These are phyloP conservation scores for Circinella umbellata DNA, from an alignment of 371 early-diverging fungal species.

Conservation along the genomic window DNA sequence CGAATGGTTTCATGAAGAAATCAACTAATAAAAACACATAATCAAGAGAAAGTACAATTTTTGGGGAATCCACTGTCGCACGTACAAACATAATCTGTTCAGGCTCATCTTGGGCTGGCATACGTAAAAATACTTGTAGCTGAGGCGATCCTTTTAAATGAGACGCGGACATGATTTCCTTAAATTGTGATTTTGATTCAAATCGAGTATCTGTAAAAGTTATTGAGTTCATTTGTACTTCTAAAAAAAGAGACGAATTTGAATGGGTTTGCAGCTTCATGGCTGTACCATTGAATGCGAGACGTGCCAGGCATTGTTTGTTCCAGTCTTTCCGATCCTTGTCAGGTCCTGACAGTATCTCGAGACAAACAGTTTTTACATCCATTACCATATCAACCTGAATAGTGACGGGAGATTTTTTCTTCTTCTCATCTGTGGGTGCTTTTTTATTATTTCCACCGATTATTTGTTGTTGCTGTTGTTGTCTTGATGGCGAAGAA, in stretches of 20 bases:
- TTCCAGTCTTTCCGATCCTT: conserved; percentile 24
- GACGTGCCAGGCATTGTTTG: conserved; percentile 44
- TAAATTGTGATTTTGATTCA: conserved; percentile 76
- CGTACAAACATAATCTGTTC: conserved; percentile 48
- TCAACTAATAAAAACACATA: conserved; percentile 75
- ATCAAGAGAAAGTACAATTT: conserved; percentile 82
- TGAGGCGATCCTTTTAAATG: conserved; percentile 68
- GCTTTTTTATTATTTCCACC: neutral
- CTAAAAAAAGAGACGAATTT: conserved; percentile 73
- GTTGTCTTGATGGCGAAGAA: conserved; percentile 2
- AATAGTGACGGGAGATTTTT: neutral
- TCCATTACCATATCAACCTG: conserved; percentile 29
- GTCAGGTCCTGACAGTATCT: conserved; percentile 65
- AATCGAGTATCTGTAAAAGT: conserved; percentile 82
- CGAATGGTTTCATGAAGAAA: conserved; percentile 73
- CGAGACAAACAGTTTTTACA: conserved; percentile 31
- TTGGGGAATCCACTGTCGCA: conserved; percentile 82
- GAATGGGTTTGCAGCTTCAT: conserved; percentile 69
- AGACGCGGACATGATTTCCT: conserved; percentile 80
- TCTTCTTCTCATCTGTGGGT: neutral
- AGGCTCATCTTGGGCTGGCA: conserved; percentile 20
- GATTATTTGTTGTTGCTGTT: neutral
- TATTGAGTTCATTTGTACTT: conserved; percentile 74
- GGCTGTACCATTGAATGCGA: conserved; percentile 58
- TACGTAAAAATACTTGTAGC: conserved; percentile 55